Conservation (phyloP, 306 rosid species). For the Casuarina glauca region DNA sequence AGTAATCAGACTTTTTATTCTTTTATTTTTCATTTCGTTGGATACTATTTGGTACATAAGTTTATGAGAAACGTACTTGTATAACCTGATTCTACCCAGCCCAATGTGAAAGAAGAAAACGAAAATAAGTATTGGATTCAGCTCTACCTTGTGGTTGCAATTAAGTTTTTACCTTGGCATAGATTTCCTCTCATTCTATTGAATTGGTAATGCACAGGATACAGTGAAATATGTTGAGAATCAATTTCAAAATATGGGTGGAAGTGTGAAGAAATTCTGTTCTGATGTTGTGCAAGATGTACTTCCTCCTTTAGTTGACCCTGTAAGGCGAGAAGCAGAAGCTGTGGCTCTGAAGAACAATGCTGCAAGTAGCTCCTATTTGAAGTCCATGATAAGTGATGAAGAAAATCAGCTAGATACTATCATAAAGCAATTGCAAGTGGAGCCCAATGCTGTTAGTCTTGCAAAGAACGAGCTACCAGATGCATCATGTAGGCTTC, state of each 20-base stretch:
- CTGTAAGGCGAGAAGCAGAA: slow-evolving; percentile 41
- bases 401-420: slow-evolving; percentile 37
- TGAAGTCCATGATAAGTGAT: slow-evolving; percentile 22
- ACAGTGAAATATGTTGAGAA: slow-evolving; percentile 68
- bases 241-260: slow-evolving; percentile 68
- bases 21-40: background rate
- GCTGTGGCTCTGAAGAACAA: slow-evolving; percentile 26
- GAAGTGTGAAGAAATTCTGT: slow-evolving; percentile 61
- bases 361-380: slow-evolving; percentile 16
- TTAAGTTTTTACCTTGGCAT: slow-evolving; percentile 13
- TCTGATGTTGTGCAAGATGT: slow-evolving; percentile 66
- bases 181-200: slow-evolving; percentile 11
- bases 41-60: background rate
- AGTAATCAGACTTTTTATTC: background rate
- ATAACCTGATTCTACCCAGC: background rate
- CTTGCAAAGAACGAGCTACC: slow-evolving; percentile 29
- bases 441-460: slow-evolving; percentile 33
- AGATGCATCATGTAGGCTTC: slow-evolving; percentile 21
- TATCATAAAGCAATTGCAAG: slow-evolving; percentile 25
- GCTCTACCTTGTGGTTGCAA: background rate
- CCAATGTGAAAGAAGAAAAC: background rate
- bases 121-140: background rate
- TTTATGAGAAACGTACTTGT: background rate
- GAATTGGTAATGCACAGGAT: slow-evolving; percentile 50
- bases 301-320: slow-evolving; percentile 39